A percentile compares a stretch with the other conserved stretches of the same genome.
These are phyloP conservation scores for Daldinia loculata DNA, from an alignment of 495 filamentous ascomycete species.

Conservation along the genomic window DNA sequence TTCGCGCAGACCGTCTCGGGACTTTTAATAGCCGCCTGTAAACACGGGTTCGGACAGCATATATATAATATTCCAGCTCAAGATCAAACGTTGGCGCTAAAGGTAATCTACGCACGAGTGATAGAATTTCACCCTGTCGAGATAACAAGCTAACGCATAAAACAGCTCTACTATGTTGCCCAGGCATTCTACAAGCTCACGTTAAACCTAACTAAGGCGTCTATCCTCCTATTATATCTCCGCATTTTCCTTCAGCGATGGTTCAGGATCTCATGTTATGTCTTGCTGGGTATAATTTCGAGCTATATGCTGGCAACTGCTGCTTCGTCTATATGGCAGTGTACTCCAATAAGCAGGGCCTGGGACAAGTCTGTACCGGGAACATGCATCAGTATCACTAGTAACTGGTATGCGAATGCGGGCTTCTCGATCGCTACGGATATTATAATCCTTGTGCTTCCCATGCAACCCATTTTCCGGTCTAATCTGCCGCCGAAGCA, in stretches of 20 bases:
- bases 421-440: slow-evolving; percentile 64
- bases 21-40: slow-evolving; percentile 47
- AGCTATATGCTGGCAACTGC: slow-evolving; percentile 44
- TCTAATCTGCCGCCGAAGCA: slow-evolving; percentile 60
- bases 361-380: slow-evolving; percentile 61
- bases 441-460: slow-evolving; percentile 60
- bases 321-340: slow-evolving; percentile 57
- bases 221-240: slow-evolving; percentile 49
- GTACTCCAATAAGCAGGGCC: slow-evolving; percentile 60
- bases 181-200: slow-evolving; percentile 48
- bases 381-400: slow-evolving; percentile 57
- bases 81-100: slow-evolving; percentile 44
- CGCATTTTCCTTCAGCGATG: slow-evolving; percentile 48
- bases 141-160: slow-evolving; percentile 5
- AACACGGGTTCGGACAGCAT: slow-evolving; percentile 51
- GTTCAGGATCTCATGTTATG: slow-evolving; percentile 41
- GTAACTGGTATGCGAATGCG: slow-evolving; percentile 61
- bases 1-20: slow-evolving; percentile 43
- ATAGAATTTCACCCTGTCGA: neutral
- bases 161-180: slow-evolving; percentile 43
- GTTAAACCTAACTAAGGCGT: slow-evolving; percentile 48
- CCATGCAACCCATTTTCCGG: slow-evolving; percentile 62
- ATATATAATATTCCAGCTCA: slow-evolving; percentile 37
- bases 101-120: slow-evolving; percentile 35
- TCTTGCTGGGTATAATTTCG: slow-evolving; percentile 35